Evolutionary conservation across 257 asterid genomes (phyloP).

Genomic region (Fraxinus excelsior): DNA sequence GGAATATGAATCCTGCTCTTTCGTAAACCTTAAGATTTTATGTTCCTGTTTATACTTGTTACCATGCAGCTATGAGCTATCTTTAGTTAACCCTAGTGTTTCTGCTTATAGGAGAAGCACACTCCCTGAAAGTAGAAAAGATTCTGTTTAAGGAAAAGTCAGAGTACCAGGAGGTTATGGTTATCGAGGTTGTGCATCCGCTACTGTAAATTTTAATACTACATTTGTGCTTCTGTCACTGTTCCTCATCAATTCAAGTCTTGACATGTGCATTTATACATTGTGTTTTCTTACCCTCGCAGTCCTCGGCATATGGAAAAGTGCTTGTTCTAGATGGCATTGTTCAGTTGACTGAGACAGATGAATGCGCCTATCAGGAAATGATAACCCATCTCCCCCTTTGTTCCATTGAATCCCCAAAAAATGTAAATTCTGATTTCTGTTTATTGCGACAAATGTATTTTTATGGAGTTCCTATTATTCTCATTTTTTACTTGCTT

Average conservation of each 20-base stretch:
- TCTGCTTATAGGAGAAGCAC: conserved; percentile 78
- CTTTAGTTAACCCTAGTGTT: neutral
- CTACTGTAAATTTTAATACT: neutral
- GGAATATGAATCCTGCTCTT: neutral
- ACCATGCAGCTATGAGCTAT: neutral
- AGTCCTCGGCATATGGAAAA: conserved; percentile 84
- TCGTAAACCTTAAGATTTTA: neutral
- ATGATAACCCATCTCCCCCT: conserved; percentile 97
- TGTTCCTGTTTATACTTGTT: neutral
- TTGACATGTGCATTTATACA: neutral
- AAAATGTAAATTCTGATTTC: conserved; percentile 53
- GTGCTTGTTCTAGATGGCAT: conserved; percentile 97
- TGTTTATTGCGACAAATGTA: conserved; percentile 1
- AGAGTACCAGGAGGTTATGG: conserved; percentile 86
- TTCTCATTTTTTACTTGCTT: conserved; percentile 1
- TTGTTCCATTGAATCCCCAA: conserved; percentile 83
- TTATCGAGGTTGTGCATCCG: conserved; percentile 74
- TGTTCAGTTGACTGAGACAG: conserved; percentile 97
- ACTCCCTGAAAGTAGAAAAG: conserved; percentile 78
- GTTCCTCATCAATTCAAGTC: conserved; percentile 9
- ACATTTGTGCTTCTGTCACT: neutral
- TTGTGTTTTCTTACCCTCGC: conserved; percentile 25
- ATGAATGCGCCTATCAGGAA: conserved; percentile 99
- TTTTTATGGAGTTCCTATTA: neutral
- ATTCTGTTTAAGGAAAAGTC: conserved; percentile 80